phyloP scores from a whole-genome alignment of 1,284 basidiomycete species.

The Volvariella surrecta region DNA sequence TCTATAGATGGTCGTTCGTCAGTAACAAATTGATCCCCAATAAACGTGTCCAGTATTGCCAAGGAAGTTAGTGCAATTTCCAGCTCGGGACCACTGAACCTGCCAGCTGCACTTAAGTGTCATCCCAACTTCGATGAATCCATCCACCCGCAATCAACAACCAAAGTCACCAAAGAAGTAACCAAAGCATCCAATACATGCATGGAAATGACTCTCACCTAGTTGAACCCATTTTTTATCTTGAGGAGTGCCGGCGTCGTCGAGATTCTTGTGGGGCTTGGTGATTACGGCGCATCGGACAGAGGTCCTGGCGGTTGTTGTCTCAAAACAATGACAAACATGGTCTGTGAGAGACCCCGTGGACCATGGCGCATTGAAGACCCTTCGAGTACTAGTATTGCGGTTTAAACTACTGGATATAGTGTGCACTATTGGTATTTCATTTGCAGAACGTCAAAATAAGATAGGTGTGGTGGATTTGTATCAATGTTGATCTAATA shows the following conservation, averaged over 20 bases:
- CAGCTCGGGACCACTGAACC: conserved; percentile 12
- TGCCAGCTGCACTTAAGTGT: conserved; percentile 1
- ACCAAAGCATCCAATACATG: too few species aligned
- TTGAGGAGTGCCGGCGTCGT: conserved; percentile 39
- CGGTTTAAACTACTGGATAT: too few species aligned
- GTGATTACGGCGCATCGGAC: background rate
- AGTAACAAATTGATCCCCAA: conserved; percentile 6
- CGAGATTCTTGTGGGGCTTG: conserved; percentile 26
- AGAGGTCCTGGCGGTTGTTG: too few species aligned
- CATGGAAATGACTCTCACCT: conserved; percentile 40
- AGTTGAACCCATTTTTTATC: conserved; percentile 66
- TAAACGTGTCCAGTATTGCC: too few species aligned
- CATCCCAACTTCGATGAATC: background rate
- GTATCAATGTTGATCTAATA: too few species aligned
- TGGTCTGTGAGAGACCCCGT: background rate
- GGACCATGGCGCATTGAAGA: background rate
- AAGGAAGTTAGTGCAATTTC: background rate
- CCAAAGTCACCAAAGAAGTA: background rate
- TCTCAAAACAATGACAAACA: background rate
- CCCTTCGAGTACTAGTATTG: too few species aligned
- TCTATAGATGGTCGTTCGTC: conserved; percentile 34
- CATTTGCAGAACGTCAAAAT: too few species aligned
- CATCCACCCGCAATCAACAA: background rate
- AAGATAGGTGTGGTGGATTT: too few species aligned
- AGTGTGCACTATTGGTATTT: too few species aligned